phyloP scores from a whole-genome alignment of 169 alveolate genomes.

The Theileria sp. region DNA sequence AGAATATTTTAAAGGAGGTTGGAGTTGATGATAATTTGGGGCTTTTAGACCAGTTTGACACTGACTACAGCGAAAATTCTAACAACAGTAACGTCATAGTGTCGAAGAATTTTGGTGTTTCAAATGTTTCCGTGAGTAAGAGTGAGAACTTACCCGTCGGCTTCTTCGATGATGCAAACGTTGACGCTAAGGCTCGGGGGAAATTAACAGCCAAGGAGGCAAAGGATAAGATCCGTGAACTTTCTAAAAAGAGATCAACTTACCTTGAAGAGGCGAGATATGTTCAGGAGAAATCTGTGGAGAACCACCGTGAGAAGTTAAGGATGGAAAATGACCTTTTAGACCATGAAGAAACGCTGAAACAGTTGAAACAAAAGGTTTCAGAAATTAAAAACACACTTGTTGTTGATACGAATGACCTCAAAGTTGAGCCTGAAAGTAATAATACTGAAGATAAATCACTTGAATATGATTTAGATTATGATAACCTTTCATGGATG shows the following conservation, averaged over 20 bases:
- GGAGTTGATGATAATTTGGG: conserved; percentile 4
- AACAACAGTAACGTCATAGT: conserved; percentile 32
- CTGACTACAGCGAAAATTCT: not conserved
- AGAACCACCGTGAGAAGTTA: conserved; percentile 33
- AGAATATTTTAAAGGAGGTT: conserved; percentile 40
- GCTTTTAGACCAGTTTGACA: conserved; percentile 19
- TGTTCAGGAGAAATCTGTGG: conserved; percentile 55
- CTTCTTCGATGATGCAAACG: conserved; percentile 61
- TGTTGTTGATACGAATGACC: not conserved
- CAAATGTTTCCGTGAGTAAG: conserved; percentile 15
- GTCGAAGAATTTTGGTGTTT: conserved; percentile 51
- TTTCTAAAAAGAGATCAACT: conserved; percentile 32
- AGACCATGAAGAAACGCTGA: conserved; percentile 43
- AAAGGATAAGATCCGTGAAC: conserved; percentile 40
- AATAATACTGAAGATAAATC: not conserved
- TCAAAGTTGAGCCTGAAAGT: not conserved
- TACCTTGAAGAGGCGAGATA: conserved; percentile 62
- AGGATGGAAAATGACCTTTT: conserved; percentile 50
- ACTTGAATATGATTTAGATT: conserved; percentile 8
- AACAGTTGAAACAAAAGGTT: conserved; percentile 22
- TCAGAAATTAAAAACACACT: conserved; percentile 35
- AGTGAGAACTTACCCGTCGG: conserved; percentile 61
- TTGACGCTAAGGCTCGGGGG: conserved; percentile 67
- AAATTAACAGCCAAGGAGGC: conserved; percentile 48
- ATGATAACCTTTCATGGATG: conserved; percentile 51